A percentile compares a stretch with the other conserved stretches of the same genome.
Conservation (phyloP, 345 rosid species). For the Syzygium jambos region DNA sequence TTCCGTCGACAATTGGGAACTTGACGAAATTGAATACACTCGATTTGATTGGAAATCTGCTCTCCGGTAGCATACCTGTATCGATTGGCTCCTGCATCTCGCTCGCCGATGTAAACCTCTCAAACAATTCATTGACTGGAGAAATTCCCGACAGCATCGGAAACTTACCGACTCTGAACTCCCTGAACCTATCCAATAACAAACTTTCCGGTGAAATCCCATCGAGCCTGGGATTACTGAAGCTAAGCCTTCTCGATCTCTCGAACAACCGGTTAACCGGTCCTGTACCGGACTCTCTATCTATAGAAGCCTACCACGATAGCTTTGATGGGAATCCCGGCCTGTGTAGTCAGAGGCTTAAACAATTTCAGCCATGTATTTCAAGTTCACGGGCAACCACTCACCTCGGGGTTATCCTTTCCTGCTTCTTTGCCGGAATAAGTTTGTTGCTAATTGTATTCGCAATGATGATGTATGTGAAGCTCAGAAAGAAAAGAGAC, state of each 20-base stretch:
- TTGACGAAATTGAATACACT: slow-evolving; percentile 47
- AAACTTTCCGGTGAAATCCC: slow-evolving; percentile 71
- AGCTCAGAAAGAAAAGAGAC: slow-evolving; percentile 11
- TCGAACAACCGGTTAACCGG: slow-evolving; percentile 62
- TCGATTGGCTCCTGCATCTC: slow-evolving; percentile 50
- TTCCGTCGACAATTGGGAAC: slow-evolving; percentile 43
- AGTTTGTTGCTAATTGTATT: slow-evolving; percentile 23
- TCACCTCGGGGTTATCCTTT: slow-evolving; percentile 19
- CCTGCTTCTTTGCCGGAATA: slow-evolving; percentile 31
- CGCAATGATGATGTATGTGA: slow-evolving; percentile 21
- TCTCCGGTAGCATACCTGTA: slow-evolving; percentile 51
- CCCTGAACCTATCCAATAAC: slow-evolving; percentile 66
- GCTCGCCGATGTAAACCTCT: slow-evolving; percentile 40
- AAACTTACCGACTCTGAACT: slow-evolving; percentile 34
- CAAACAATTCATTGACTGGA: slow-evolving; percentile 54
- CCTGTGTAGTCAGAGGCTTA: slow-evolving; percentile 43
- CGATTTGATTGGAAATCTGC: slow-evolving; percentile 32
- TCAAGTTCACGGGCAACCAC: slow-evolving; percentile 8
- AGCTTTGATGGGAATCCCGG: slow-evolving; percentile 56
- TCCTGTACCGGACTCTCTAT: slow-evolving; percentile 43
- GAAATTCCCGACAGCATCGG: slow-evolving; percentile 52
- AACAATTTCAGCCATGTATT: slow-evolving; percentile 35
- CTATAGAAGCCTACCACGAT: slow-evolving; percentile 27
- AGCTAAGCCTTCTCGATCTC: slow-evolving; percentile 69
- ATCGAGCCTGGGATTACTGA: slow-evolving; percentile 25